Evolutionary conservation across 257 asterid species (phyloP).

Genomic region (Scutellaria galericulata): DNA sequence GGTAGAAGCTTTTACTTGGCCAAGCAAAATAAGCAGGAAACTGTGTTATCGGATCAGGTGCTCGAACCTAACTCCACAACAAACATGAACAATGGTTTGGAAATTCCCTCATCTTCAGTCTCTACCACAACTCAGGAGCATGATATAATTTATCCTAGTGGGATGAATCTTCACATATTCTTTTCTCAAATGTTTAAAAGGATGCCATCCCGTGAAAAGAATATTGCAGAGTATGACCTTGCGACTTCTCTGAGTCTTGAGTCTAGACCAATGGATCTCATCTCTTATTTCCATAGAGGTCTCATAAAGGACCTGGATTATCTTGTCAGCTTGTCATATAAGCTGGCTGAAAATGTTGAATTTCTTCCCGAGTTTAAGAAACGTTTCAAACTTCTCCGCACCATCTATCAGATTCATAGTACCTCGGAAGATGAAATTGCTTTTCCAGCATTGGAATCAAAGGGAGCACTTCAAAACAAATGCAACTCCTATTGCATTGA

Average conservation of each 20-base stretch:
- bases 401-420: slow-evolving; percentile 66
- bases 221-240: slow-evolving; percentile 36
- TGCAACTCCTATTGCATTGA: slow-evolving; percentile 76
- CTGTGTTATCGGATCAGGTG: slow-evolving; percentile 35
- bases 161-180: slow-evolving; percentile 49
- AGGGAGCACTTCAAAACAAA: slow-evolving; percentile 65
- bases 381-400: slow-evolving; percentile 51
- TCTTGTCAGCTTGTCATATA: slow-evolving; percentile 60
- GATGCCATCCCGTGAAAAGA: slow-evolving; percentile 44
- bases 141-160: slow-evolving; percentile 44
- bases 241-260: slow-evolving; percentile 44
- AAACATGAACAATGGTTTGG: slow-evolving; percentile 29
- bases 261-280: slow-evolving; percentile 65
- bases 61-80: slow-evolving; percentile 36
- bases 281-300: slow-evolving; percentile 70
- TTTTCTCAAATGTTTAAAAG: slow-evolving; percentile 58
- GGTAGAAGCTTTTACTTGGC: slow-evolving; percentile 61
- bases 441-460: slow-evolving; percentile 83
- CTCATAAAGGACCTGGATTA: slow-evolving; percentile 63
- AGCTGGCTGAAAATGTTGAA: slow-evolving; percentile 52
- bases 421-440: slow-evolving; percentile 69
- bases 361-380: slow-evolving; percentile 55
- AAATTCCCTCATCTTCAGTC: slow-evolving; percentile 47
- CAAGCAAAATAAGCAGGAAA: slow-evolving; percentile 47
- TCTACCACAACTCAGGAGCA: slow-evolving; percentile 43